Conservation (phyloP, 2,329 filamentous ascomycete genomes). For the Magnaporthales sp. region DNA sequence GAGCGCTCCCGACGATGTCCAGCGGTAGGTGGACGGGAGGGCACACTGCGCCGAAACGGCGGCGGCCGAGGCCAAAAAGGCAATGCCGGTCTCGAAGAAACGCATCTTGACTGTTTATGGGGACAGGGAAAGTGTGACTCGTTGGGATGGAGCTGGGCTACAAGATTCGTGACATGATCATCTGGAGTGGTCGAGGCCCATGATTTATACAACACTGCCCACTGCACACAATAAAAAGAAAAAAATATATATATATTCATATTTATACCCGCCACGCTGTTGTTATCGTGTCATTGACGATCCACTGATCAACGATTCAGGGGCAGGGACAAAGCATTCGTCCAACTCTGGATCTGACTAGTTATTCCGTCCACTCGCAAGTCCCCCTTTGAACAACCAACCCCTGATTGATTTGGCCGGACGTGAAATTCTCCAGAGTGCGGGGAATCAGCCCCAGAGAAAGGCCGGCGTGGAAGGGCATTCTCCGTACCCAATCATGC, state of each 20-base stretch:
- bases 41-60: slow-evolving; percentile 26
- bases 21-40: slow-evolving; percentile 46
- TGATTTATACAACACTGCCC: background rate
- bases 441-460: background rate
- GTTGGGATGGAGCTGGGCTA: background rate
- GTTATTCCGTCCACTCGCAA: background rate
- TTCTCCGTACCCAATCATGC: background rate
- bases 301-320: background rate
- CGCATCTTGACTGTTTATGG: slow-evolving; percentile 2
- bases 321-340: no score
- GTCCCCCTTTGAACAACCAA: background rate
- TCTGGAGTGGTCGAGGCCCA: background rate
- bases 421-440: background rate
- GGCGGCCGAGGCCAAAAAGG: slow-evolving; percentile 12
- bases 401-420: background rate
- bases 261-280: no score
- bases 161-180: background rate
- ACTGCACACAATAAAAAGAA: background rate
- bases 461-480: background rate
- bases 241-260: background rate
- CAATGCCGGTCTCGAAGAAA: slow-evolving; percentile 6
- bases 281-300: background rate
- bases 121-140: background rate
- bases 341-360: background rate
- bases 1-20: slow-evolving; percentile 42